phyloP scores from a whole-genome alignment of 2,329 filamentous ascomycete species.

The Diplocarpon rosae region DNA sequence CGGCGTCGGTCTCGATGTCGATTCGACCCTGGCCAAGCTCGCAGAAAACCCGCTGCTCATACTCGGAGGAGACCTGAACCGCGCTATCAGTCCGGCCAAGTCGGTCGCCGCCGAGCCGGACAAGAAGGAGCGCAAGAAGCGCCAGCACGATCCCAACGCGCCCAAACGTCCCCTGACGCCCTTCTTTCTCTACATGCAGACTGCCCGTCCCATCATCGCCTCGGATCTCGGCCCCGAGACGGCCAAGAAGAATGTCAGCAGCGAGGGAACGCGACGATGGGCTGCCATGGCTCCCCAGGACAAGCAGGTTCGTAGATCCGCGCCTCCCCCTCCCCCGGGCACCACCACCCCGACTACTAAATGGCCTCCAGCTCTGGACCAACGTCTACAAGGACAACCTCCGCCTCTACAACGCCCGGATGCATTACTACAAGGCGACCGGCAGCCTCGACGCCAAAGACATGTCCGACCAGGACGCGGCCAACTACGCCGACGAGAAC shows the following conservation, averaged over 20 bases:
- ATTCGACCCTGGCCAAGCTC: conserved; percentile 36
- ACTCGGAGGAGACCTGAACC: conserved; percentile 23
- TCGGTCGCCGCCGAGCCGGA: conserved; percentile 37
- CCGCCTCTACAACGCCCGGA: conserved; percentile 52
- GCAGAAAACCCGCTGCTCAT: conserved; percentile 34
- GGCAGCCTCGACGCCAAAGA: conserved; percentile 47
- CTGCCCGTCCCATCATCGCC: conserved; percentile 73
- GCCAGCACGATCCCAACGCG: conserved; percentile 79
- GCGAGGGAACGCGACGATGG: conserved; percentile 82
- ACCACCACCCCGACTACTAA: too few relatives aligned
- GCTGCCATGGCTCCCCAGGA: conserved; percentile 61
- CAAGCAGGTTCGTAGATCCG: conserved; percentile 42
- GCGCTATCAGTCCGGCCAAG: conserved; percentile 27
- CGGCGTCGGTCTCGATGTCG: conserved; percentile 32
- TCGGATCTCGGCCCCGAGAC: conserved; percentile 63
- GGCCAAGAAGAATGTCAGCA: conserved; percentile 76
- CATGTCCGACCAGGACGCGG: conserved; percentile 50
- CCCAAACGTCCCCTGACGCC: conserved; percentile 90
- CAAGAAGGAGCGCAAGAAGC: conserved; percentile 86
- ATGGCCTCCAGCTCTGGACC: conserved; percentile 38
- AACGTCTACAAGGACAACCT: conserved; percentile 58
- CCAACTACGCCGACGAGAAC: conserved; percentile 48
- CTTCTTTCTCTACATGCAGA: conserved; percentile 91
- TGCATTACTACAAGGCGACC: conserved; percentile 49
- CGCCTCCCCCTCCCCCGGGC: not conserved